A percentile compares a stretch with the other conserved stretches of the same genome.
These are phyloP conservation scores for Colletotrichum liriopes DNA, from an alignment of 2,329 filamentous ascomycete genomes.

Conservation along the genomic window DNA sequence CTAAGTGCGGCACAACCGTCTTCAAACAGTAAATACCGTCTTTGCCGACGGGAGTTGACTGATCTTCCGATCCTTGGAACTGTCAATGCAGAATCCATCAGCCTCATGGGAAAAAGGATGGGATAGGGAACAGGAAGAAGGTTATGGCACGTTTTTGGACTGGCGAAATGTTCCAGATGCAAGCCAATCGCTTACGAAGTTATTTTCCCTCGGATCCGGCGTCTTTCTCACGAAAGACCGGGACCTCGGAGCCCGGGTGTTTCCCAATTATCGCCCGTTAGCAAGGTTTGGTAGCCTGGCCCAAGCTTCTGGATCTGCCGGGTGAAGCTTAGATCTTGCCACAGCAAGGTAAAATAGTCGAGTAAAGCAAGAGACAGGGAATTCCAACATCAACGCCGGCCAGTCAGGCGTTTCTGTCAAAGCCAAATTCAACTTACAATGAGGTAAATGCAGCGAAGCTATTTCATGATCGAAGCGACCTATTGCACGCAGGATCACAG, in stretches of 20 bases:
- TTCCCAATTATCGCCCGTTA: background rate
- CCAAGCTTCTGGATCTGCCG: background rate
- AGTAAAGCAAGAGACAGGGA: background rate
- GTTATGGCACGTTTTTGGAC: background rate
- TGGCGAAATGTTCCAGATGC: background rate
- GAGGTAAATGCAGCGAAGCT: background rate
- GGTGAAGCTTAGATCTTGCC: too few species aligned
- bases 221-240: background rate
- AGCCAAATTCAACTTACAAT: slow-evolving; percentile 3
- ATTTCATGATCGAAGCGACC: too few species aligned
- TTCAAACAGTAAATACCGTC: background rate
- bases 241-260: background rate
- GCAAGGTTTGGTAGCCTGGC: background rate
- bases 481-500: background rate
- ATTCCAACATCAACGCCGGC: slow-evolving; percentile 13
- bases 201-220: background rate
- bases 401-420: background rate
- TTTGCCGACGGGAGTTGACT: too few species aligned
- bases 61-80: background rate
- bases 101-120: background rate
- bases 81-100: background rate
- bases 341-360: too few species aligned
- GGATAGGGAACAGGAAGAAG: background rate
- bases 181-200: background rate
- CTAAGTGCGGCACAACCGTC: background rate